These are phyloP conservation scores for Penicillium sp. DNA, from an alignment of 2,329 filamentous ascomycete genomes.

Conservation along the genomic window DNA sequence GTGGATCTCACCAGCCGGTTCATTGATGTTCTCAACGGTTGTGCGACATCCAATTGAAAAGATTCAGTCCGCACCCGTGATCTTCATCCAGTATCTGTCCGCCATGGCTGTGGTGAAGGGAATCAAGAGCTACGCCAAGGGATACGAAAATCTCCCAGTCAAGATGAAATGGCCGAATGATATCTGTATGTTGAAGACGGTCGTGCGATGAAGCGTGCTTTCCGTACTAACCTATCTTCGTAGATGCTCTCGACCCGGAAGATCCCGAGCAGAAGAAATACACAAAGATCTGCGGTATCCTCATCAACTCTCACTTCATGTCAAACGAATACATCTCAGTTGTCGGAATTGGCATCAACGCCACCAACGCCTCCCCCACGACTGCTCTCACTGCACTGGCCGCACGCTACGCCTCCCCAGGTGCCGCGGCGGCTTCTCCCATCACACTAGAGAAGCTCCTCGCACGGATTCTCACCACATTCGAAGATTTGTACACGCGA, in stretches of 20 bases:
- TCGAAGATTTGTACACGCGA: slow-evolving; percentile 75
- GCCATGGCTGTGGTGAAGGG: slow-evolving; percentile 85
- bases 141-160: slow-evolving; percentile 75
- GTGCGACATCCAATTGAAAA: slow-evolving; percentile 80
- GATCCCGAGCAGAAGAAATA: slow-evolving; percentile 59
- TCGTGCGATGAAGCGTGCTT: too few species aligned
- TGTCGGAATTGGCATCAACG: slow-evolving; percentile 84
- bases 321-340: slow-evolving; percentile 80
- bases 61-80: slow-evolving; percentile 73
- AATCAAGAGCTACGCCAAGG: slow-evolving; percentile 75
- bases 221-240: neutral
- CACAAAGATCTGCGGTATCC: slow-evolving; percentile 89
- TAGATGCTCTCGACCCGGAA: slow-evolving; percentile 68
- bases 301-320: slow-evolving; percentile 84
- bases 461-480: slow-evolving; percentile 73
- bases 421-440: slow-evolving; percentile 61
- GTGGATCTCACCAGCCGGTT: slow-evolving; percentile 88
- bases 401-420: slow-evolving; percentile 44
- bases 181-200: slow-evolving; percentile 62
- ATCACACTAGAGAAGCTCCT: slow-evolving; percentile 80
- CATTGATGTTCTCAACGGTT: slow-evolving; percentile 84
- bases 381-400: slow-evolving; percentile 81
- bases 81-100: slow-evolving; percentile 92
- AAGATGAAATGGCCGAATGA: slow-evolving; percentile 98
- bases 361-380: slow-evolving; percentile 80